phyloP scores from a whole-genome alignment of 2,329 filamentous ascomycete genomes.

The Fusarium sp. region DNA sequence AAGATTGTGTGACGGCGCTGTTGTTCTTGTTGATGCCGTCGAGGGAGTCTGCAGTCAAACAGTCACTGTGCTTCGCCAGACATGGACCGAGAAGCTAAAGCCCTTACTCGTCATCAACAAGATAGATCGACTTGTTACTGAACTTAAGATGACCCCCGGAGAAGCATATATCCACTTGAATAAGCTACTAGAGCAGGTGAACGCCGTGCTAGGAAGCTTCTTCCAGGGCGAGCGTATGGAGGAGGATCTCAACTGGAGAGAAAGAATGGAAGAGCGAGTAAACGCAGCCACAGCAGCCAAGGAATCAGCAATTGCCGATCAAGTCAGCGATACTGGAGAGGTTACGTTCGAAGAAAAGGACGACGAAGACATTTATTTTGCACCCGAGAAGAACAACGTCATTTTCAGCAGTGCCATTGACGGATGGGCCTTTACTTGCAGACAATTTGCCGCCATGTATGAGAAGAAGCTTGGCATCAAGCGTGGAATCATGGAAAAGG shows the following conservation, averaged over 20 bases:
- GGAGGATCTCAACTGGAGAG: constrained; percentile 95
- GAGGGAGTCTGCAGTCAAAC: constrained; percentile 99
- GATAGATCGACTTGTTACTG: constrained; percentile 93
- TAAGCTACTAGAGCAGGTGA: constrained; percentile 94
- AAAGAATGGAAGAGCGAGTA: constrained; percentile 88
- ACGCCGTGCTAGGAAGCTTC: constrained; percentile 96
- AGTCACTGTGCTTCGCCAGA: constrained; percentile 93
- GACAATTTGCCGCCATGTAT: constrained; percentile 92
- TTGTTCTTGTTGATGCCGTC: constrained; percentile 95
- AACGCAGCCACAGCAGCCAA: constrained; percentile 77
- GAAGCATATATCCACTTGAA: constrained; percentile 92
- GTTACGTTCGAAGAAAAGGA: constrained; percentile 88
- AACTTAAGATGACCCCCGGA: constrained; percentile 90
- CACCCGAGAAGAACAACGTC: constrained; percentile 98
- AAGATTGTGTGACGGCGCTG: constrained; percentile 90
- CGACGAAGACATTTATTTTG: constrained; percentile 97
- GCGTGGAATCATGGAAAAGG: constrained; percentile 86
- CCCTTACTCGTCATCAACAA: constrained; percentile 98
- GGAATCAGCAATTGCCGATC: constrained; percentile 62
- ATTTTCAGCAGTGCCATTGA: constrained; percentile 98
- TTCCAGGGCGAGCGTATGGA: constrained; percentile 99
- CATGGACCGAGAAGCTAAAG: constrained; percentile 95
- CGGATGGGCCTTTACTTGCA: constrained; percentile 98
- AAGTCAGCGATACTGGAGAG: constrained; percentile 68
- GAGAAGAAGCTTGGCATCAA: constrained; percentile 98